Conservation (phyloP, 2,329 filamentous ascomycete species). For the Alternaria triticina region DNA sequence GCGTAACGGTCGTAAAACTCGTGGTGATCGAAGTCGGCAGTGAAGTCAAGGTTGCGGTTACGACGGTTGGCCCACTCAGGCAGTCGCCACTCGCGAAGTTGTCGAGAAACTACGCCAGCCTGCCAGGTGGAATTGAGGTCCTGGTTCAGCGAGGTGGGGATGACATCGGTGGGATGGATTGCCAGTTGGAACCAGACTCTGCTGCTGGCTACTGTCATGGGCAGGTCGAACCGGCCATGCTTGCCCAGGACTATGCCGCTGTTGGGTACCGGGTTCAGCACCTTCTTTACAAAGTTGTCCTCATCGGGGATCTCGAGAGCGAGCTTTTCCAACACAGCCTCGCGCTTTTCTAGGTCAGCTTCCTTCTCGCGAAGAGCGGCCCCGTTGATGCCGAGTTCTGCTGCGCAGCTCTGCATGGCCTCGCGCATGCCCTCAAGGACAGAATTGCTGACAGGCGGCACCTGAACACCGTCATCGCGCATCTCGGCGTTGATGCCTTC, state of each 20-base stretch:
- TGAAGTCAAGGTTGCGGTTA: constrained; percentile 91
- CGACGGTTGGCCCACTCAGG: constrained; percentile 96
- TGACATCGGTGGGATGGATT: constrained; percentile 88
- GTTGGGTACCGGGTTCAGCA: constrained; percentile 79
- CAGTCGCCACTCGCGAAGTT: constrained; percentile 90
- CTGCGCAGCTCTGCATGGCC: constrained; percentile 76
- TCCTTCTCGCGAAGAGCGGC: constrained; percentile 74
- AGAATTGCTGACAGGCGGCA: constrained; percentile 75
- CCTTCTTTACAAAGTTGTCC: constrained; percentile 79
- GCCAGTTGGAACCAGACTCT: constrained; percentile 95
- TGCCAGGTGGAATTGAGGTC: constrained; percentile 87
- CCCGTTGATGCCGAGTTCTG: constrained; percentile 78
- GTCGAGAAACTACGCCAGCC: constrained; percentile 87
- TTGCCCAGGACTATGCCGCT: constrained; percentile 83
- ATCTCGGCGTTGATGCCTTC: constrained; percentile 95
- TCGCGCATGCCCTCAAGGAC: constrained; percentile 87
- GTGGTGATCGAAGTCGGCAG: constrained; percentile 92
- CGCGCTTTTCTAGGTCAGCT: constrained; percentile 78
- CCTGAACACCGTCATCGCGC: constrained; percentile 91
- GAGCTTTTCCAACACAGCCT: constrained; percentile 84
- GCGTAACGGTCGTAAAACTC: constrained; percentile 88
- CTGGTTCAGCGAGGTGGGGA: constrained; percentile 75
- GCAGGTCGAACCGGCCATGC: constrained; percentile 78
- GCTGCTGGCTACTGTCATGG: constrained; percentile 77
- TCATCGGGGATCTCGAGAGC: constrained; percentile 81